phyloP scores from a whole-genome alignment of 2,329 filamentous ascomycete genomes.

The Trichophyton verrucosum region DNA sequence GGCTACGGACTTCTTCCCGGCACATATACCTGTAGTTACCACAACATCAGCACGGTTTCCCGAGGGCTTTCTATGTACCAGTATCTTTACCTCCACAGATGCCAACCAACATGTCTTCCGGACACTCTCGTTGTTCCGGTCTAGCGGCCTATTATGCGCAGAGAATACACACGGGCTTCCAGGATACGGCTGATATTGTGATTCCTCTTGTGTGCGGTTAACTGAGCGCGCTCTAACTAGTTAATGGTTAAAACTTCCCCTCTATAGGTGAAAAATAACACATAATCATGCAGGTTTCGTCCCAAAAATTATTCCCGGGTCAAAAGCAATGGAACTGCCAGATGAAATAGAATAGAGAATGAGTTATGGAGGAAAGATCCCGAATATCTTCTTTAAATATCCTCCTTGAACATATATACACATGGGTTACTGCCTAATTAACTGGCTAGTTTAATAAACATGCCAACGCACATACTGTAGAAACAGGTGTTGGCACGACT shows the following conservation, averaged over 20 bases:
- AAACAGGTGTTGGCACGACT: constrained; percentile 1
- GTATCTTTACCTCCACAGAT: constrained; percentile 36
- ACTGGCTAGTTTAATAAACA: neutral
- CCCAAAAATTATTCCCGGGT: neutral
- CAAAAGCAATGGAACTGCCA: neutral
- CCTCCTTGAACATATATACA: neutral
- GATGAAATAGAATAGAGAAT: neutral
- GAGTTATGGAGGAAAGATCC: neutral
- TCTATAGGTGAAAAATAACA: neutral
- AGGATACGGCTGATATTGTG: neutral
- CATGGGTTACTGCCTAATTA: neutral
- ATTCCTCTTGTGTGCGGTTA: neutral
- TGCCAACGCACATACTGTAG: neutral
- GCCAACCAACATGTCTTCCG: constrained; percentile 39
- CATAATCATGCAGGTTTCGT: neutral
- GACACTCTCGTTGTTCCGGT: neutral
- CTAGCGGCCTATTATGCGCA: neutral
- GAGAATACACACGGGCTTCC: neutral
- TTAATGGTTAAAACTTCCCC: neutral
- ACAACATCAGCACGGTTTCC: neutral
- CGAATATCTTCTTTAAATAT: neutral
- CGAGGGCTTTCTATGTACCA: neutral
- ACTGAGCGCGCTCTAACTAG: neutral
- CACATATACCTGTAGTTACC: constrained; percentile 69
- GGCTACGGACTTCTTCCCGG: constrained; percentile 82